Evolutionary conservation across 2,329 filamentous ascomycete species (phyloP).

Genomic region (Aspergillus tubingensis): DNA sequence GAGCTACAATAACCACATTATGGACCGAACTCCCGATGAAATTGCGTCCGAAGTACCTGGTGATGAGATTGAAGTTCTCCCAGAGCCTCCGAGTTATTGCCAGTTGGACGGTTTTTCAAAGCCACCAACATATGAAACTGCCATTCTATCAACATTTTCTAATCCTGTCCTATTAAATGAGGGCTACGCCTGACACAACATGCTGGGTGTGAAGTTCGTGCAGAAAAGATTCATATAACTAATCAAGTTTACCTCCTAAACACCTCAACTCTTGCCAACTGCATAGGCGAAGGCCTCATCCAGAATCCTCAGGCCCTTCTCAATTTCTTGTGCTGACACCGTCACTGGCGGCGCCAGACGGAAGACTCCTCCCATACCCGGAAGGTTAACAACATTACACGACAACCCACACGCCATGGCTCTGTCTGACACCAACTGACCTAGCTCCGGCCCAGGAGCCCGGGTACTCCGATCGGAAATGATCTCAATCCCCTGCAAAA

Average conservation of each 20-base stretch:
- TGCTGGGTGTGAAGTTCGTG: too few species aligned
- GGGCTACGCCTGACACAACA: too few species aligned
- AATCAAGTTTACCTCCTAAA: too few species aligned
- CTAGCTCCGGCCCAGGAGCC: conserved; percentile 51
- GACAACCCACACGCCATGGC: conserved; percentile 58
- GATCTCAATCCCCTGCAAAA: conserved; percentile 62
- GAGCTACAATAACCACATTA: background rate
- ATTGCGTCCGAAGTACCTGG: background rate
- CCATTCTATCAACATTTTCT: too few species aligned
- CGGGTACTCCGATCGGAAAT: conserved; percentile 52
- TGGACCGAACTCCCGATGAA: background rate
- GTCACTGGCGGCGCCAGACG: conserved; percentile 63
- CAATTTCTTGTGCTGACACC: conserved; percentile 53
- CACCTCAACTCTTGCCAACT: conserved; percentile 31
- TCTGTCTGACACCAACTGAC: conserved; percentile 49
- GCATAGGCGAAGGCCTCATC: conserved; percentile 54
- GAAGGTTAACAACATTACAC: conserved; percentile 58
- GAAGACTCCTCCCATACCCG: conserved; percentile 59
- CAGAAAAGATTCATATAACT: background rate
- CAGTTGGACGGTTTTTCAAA: too few species aligned
- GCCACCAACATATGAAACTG: too few species aligned
- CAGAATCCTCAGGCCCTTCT: conserved; percentile 56
- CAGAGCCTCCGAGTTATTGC: background rate
- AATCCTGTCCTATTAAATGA: too few species aligned
- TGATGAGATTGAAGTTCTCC: background rate